These are phyloP conservation scores for Bombardia bombarda DNA, from an alignment of 495 filamentous ascomycete species.

Conservation along the genomic window DNA sequence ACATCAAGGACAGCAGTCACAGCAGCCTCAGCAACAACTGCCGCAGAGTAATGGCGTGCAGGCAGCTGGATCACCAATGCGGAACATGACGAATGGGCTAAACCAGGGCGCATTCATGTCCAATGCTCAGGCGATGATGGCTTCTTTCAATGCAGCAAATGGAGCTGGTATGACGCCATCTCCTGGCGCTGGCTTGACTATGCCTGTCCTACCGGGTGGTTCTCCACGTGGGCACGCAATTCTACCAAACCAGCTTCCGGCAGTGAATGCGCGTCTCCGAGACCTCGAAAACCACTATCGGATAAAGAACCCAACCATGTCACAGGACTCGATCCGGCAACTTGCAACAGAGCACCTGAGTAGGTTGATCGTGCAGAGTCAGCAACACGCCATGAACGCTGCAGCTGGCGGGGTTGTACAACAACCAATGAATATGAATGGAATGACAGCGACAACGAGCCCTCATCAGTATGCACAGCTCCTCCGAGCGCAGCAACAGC, in stretches of 20 bases:
- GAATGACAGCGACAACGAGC: conserved; percentile 22
- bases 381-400: conserved; percentile 52
- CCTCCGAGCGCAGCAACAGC: conserved; percentile 59
- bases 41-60: conserved; percentile 28
- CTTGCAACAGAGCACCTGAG: conserved; percentile 52
- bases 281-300: conserved; percentile 28
- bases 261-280: conserved; percentile 14
- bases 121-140: conserved; percentile 39
- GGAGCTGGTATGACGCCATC: conserved; percentile 31
- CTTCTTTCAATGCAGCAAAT: conserved; percentile 30
- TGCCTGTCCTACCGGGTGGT: conserved; percentile 28
- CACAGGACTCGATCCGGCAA: conserved; percentile 51
- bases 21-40: too few species aligned
- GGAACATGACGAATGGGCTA: conserved; percentile 45
- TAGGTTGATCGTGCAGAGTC: conserved; percentile 23
- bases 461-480: conserved; percentile 69
- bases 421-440: conserved; percentile 17
- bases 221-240: conserved; percentile 27
- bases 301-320: conserved; percentile 45
- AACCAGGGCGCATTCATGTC: conserved; percentile 40
- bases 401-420: conserved; percentile 45
- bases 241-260: conserved; percentile 16
- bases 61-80: conserved; percentile 30
- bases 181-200: conserved; percentile 26
- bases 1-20: conserved; percentile 23